Evolutionary conservation across 345 rosid species (phyloP).

Genomic region (Euphorbia tirucalli): DNA sequence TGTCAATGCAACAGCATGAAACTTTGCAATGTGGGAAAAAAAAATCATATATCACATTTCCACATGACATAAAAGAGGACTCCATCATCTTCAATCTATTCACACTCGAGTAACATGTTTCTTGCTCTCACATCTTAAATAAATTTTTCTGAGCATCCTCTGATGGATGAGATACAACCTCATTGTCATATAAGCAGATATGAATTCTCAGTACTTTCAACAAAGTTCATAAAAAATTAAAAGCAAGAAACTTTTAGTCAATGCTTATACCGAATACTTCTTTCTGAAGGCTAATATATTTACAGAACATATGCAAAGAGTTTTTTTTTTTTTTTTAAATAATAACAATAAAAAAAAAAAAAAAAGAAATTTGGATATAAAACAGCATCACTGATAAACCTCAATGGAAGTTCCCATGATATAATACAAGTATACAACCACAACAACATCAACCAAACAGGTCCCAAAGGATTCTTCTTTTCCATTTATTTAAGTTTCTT

Average conservation of each 20-base stretch:
- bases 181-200: not conserved
- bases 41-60: not conserved
- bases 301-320: not conserved
- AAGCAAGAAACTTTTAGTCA: not conserved
- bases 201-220: not conserved
- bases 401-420: not conserved
- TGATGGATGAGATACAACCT: not conserved
- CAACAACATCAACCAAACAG: not conserved
- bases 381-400: not conserved
- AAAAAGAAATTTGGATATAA: not conserved
- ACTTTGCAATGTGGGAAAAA: not conserved
- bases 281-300: not conserved
- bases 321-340: too few relatives aligned
- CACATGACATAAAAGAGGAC: not conserved
- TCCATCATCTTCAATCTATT: slow-evolving; percentile 1
- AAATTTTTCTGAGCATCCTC: not conserved
- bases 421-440: not conserved
- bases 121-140: not conserved
- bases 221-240: not conserved
- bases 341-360: not conserved
- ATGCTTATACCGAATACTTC: not conserved
- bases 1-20: not conserved
- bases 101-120: not conserved
- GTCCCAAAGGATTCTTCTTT: not conserved
- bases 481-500: not conserved